These are phyloP conservation scores for Histomonas meleagridis DNA, from an alignment of 208 protist genomes.

Conservation along the genomic window DNA sequence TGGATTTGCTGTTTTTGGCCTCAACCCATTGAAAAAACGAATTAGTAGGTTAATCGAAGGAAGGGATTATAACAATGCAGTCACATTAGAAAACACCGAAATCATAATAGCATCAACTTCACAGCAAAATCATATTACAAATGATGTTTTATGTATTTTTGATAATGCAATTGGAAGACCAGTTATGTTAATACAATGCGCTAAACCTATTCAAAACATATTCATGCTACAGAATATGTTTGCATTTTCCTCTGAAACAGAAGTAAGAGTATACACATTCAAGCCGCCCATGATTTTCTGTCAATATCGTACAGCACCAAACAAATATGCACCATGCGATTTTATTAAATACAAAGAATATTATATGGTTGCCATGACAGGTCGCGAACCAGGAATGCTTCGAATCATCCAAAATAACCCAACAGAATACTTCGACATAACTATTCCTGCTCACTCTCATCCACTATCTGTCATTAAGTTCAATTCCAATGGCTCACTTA, in stretches of 20 bases:
- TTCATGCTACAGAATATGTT: not conserved
- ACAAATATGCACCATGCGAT: not conserved
- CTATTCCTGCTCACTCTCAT: conserved; percentile 1
- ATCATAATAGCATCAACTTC: too few relatives aligned
- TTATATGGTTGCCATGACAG: not conserved
- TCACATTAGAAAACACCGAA: too few relatives aligned
- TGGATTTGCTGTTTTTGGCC: not conserved
- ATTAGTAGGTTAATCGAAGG: not conserved
- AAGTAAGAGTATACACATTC: conserved; percentile 7
- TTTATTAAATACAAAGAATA: not conserved
- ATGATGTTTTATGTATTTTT: too few relatives aligned
- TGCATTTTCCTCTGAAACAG: not conserved
- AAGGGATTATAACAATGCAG: not conserved
- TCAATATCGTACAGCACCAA: not conserved
- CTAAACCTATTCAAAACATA: not conserved
- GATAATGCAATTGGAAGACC: not conserved
- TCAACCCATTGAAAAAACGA: not conserved
- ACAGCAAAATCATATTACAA: too few relatives aligned
- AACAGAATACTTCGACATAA: too few relatives aligned
- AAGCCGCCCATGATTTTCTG: not conserved
- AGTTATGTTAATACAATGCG: not conserved
- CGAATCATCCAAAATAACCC: too few relatives aligned
- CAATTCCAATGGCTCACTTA: conserved; percentile 63
- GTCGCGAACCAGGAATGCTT: not conserved
- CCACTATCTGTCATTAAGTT: conserved; percentile 50